phyloP scores from a whole-genome alignment of 1,139 yeast genomes.

The Debaryomyces singareniensis region DNA sequence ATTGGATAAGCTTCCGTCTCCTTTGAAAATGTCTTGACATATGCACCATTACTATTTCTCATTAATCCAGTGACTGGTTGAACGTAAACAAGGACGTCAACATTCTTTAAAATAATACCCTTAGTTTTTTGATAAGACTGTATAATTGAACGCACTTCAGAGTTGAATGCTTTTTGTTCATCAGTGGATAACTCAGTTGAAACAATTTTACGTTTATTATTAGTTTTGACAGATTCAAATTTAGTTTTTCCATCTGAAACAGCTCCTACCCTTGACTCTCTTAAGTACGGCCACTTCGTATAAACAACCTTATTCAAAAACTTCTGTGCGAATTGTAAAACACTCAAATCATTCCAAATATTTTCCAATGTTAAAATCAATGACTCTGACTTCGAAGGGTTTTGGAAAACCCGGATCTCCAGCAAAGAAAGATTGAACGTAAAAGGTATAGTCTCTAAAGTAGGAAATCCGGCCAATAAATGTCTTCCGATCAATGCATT shows the following conservation, averaged over 20 bases:
- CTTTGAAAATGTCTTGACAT: constrained; percentile 56
- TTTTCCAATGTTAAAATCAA: constrained; percentile 61
- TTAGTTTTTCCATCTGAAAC: constrained; percentile 51
- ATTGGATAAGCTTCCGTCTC: constrained; percentile 59
- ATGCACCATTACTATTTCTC: constrained; percentile 69
- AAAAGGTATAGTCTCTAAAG: constrained; percentile 65
- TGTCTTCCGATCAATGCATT: constrained; percentile 68
- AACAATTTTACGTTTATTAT: constrained; percentile 27
- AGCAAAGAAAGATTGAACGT: constrained; percentile 43
- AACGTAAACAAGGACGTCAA: constrained; percentile 59
- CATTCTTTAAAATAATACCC: constrained; percentile 53
- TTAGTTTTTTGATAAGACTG: constrained; percentile 39
- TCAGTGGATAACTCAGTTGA: constrained; percentile 33
- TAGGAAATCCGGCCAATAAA: constrained; percentile 86
- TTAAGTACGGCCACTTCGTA: constrained; percentile 83
- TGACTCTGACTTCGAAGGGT: constrained; percentile 78
- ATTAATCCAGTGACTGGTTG: constrained; percentile 74
- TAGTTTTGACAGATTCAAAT: constrained; percentile 34
- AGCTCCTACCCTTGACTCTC: constrained; percentile 68
- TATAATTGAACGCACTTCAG: constrained; percentile 22
- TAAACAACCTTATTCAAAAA: constrained; percentile 58
- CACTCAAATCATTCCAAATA: constrained; percentile 39
- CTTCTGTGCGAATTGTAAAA: constrained; percentile 55
- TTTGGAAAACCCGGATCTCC: constrained; percentile 76
- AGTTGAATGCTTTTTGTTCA: constrained; percentile 36